A percentile compares a stretch with the other conserved stretches of the same genome.
Evolutionary conservation across 495 filamentous ascomycete species (phyloP).

Genomic region (Lepraria neglecta): DNA sequence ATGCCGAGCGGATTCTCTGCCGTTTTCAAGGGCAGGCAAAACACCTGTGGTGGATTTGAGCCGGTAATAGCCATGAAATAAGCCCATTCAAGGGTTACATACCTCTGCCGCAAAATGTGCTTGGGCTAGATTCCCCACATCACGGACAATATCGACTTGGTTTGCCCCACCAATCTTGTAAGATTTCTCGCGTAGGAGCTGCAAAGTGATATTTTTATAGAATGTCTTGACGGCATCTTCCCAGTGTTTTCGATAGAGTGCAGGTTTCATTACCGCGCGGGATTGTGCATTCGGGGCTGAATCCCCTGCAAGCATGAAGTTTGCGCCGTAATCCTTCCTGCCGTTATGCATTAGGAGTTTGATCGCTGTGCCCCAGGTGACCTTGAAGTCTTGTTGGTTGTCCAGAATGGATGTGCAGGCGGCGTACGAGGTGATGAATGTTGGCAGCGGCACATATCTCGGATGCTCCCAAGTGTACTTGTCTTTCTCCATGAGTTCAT

Average conservation of each 20-base stretch:
- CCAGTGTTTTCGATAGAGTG: constrained; percentile 48
- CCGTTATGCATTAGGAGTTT: constrained; percentile 43
- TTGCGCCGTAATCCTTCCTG: constrained; percentile 39
- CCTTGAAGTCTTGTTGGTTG: constrained; percentile 48
- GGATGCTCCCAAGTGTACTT: constrained; percentile 50
- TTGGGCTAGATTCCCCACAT: constrained; percentile 56
- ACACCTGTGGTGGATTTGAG: constrained; percentile 33
- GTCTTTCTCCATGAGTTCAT: constrained; percentile 38
- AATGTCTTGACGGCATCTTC: constrained; percentile 45
- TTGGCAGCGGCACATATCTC: constrained; percentile 29
- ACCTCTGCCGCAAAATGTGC: constrained; percentile 52
- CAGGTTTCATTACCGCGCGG: constrained; percentile 42
- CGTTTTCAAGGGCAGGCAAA: constrained; percentile 57
- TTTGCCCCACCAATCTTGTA: constrained; percentile 47
- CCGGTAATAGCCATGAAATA: not conserved
- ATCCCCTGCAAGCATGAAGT: constrained; percentile 54
- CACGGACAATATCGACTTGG: constrained; percentile 58
- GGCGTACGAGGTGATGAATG: constrained; percentile 45
- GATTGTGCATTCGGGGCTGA: constrained; percentile 40
- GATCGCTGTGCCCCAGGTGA: constrained; percentile 51
- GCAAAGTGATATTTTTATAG: constrained; percentile 47
- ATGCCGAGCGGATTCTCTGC: constrained; percentile 52
- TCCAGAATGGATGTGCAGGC: constrained; percentile 43
- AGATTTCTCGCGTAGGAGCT: constrained; percentile 45
- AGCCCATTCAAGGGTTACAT: not conserved